Conservation (phyloP, 2,329 filamentous ascomycete species). For the Aschersonia sp. region DNA sequence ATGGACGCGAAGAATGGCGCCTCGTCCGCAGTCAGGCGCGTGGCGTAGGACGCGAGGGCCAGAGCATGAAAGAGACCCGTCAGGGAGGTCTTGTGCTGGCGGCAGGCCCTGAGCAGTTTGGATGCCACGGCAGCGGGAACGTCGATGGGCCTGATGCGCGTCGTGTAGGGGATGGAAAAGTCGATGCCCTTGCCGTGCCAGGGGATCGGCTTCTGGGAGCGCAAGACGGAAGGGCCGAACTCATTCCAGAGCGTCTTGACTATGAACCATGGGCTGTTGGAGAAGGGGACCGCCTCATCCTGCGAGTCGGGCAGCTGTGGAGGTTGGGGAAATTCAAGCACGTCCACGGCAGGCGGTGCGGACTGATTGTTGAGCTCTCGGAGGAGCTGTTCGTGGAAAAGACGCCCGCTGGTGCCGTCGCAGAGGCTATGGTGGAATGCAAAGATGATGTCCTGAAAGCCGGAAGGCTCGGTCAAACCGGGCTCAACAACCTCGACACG, state of each 20-base stretch:
- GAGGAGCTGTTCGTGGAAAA: constrained; percentile 34
- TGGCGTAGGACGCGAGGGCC: constrained; percentile 23
- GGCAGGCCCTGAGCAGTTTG: constrained; percentile 22
- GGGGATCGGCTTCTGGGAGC: constrained; percentile 9
- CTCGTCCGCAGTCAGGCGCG: constrained; percentile 16
- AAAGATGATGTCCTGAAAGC: constrained; percentile 27
- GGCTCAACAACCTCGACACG: constrained; percentile 23
- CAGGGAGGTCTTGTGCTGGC: constrained; percentile 26
- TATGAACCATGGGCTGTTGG: constrained; percentile 24
- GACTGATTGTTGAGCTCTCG: constrained; percentile 20
- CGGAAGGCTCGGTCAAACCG: neutral
- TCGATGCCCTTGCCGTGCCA: constrained; percentile 25
- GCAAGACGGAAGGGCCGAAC: constrained; percentile 24
- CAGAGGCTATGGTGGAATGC: constrained; percentile 36
- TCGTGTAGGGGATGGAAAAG: constrained; percentile 18
- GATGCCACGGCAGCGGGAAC: constrained; percentile 14
- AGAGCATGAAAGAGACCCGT: constrained; percentile 35
- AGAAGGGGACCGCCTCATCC: constrained; percentile 26
- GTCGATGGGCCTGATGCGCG: constrained; percentile 21
- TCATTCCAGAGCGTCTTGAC: constrained; percentile 23
- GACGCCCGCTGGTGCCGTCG: constrained; percentile 32
- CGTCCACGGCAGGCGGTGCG: neutral
- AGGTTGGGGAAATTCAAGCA: constrained; percentile 16
- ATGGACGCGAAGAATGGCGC: constrained; percentile 18
- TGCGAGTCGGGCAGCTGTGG: constrained; percentile 22